A percentile compares a stretch with the other conserved stretches of the same genome.
These are phyloP conservation scores for Rhodotorula kratochvilovae DNA, from an alignment of 768 basidiomycete genomes.

Conservation along the genomic window DNA sequence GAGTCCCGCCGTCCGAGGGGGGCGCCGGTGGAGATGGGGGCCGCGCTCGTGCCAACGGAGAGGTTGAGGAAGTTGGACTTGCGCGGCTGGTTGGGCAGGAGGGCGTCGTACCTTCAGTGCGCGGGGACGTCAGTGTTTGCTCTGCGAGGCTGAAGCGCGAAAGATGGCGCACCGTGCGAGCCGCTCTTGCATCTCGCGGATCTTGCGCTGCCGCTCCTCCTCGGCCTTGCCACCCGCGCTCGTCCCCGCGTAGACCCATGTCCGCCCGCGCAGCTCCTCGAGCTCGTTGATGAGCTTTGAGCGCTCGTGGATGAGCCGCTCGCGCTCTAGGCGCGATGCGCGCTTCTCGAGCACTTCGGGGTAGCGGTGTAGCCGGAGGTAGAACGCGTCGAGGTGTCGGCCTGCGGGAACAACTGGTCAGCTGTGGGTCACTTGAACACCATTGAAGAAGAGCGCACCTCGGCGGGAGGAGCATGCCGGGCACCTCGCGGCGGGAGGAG, in stretches of 20 bases:
- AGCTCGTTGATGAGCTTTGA: conserved; percentile 34
- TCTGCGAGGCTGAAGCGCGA: neutral
- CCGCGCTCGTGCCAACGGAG: neutral
- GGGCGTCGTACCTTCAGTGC: conserved; percentile 24
- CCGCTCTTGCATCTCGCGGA: conserved; percentile 20
- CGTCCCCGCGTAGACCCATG: conserved; percentile 21
- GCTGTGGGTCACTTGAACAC: no score
- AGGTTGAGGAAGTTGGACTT: conserved; percentile 37
- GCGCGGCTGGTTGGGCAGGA: conserved; percentile 39
- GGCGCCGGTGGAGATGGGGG: neutral
- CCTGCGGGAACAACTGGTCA: neutral
- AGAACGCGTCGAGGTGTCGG: conserved; percentile 37
- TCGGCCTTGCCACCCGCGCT: conserved; percentile 20
- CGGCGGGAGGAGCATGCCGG: conserved; percentile 12
- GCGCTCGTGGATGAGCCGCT: conserved; percentile 37
- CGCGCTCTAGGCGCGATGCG: conserved; percentile 31
- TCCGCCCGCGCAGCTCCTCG: conserved; percentile 26
- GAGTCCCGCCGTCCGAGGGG: neutral
- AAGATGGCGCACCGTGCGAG: conserved; percentile 6
- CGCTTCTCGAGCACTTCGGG: conserved; percentile 39
- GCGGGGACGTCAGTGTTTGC: neutral
- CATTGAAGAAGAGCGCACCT: neutral
- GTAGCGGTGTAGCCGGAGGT: conserved; percentile 34
- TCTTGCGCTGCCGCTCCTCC: conserved; percentile 17
- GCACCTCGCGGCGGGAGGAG: conserved; percentile 7